Percentiles rank a stretch among this genome's conserved stretches.
These are phyloP conservation scores for Conoideocrella luteorostrata DNA, from an alignment of 2,329 filamentous ascomycete genomes.

Conservation along the genomic window DNA sequence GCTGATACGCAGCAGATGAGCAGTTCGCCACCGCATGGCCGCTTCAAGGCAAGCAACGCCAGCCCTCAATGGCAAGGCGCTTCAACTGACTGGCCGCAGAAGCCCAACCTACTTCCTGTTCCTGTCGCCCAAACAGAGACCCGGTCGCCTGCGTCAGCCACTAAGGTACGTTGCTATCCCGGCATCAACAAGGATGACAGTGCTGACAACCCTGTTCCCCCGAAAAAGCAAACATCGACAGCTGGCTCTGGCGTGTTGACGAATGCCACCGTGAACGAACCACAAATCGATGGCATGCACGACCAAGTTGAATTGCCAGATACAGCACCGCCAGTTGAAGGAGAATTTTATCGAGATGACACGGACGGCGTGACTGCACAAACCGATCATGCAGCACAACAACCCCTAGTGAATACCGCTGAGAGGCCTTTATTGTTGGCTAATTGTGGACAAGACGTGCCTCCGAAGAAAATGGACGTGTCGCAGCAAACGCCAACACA, in stretches of 20 bases:
- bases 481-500: constrained; percentile 51
- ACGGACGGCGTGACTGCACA: neutral
- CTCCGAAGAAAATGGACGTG: constrained; percentile 31
- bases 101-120: neutral
- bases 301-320: constrained; percentile 4
- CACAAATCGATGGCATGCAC: constrained; percentile 2
- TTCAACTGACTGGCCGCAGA: constrained; percentile 1
- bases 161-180: neutral
- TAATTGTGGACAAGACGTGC: neutral
- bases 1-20: constrained; percentile 7
- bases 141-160: neutral
- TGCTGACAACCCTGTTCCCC: constrained; percentile 2
- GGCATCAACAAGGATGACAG: constrained; percentile 4
- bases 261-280: neutral
- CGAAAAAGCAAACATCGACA: constrained; percentile 8
- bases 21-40: neutral
- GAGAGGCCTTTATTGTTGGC: neutral
- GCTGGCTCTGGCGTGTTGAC: constrained; percentile 4
- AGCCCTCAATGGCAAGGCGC: neutral
- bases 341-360: neutral
- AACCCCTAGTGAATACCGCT: neutral
- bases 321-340: neutral
- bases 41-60: neutral
- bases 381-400: constrained; percentile 13
- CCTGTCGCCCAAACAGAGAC: constrained; percentile 2